A percentile compares a stretch with the other conserved stretches of the same genome.
Conservation (phyloP, 2,329 filamentous ascomycete species). For the Clarireedia homoeocarpa region DNA sequence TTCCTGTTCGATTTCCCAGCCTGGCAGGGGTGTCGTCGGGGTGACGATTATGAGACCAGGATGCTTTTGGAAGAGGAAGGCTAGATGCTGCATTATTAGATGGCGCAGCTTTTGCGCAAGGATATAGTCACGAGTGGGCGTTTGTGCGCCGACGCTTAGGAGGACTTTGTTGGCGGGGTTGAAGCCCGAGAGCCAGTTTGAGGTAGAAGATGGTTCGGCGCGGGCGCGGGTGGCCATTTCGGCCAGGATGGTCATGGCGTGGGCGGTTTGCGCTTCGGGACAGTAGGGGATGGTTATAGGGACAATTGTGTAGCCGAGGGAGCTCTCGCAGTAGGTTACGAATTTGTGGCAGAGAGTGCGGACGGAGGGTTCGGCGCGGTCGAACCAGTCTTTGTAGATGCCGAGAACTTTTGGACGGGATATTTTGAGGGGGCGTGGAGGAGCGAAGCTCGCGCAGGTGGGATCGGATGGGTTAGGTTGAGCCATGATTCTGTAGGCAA, state of each 20-base stretch:
- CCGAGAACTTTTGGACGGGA: conserved; percentile 55
- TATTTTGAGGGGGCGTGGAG: conserved; percentile 38
- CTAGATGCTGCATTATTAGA: conserved; percentile 71
- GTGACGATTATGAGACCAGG: conserved; percentile 73
- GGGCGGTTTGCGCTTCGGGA: conserved; percentile 66
- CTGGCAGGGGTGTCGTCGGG: conserved; percentile 67
- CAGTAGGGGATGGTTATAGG: conserved; percentile 60
- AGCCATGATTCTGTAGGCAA: conserved; percentile 76
- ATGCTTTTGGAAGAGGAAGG: conserved; percentile 59
- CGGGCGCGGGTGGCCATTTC: conserved; percentile 49
- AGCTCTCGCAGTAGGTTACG: conserved; percentile 48
- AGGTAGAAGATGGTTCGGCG: conserved; percentile 1
- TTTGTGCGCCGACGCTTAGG: conserved; percentile 55
- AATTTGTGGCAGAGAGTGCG: conserved; percentile 52
- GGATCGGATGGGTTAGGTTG: conserved; percentile 57
- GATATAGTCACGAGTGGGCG: conserved; percentile 61
- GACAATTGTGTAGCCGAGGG: conserved; percentile 42
- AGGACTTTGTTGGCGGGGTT: conserved; percentile 63
- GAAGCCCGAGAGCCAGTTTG: conserved; percentile 45
- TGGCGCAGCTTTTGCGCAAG: conserved; percentile 66
- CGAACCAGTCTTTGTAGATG: conserved; percentile 61
- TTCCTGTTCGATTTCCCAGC: conserved; percentile 54
- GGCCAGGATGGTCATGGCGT: conserved; percentile 67
- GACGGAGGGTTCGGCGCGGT: conserved; percentile 58
- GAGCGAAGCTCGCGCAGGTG: conserved; percentile 51